Percentiles rank a stretch among this genome's conserved stretches.
Conservation (phyloP, 2,329 filamentous ascomycete species). For the Microdochium nivale region DNA sequence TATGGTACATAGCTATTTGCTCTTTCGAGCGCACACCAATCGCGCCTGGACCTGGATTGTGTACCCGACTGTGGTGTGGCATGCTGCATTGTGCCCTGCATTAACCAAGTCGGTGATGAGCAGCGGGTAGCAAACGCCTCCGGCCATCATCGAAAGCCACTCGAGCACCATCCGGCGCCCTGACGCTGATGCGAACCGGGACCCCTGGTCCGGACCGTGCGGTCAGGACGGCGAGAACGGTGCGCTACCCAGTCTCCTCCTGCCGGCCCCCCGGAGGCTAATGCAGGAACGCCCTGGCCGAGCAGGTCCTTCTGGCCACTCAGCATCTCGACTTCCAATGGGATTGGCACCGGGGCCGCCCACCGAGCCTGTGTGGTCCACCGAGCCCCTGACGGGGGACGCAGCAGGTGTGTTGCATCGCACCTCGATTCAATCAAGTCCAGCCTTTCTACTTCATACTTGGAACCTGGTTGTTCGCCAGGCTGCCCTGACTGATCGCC, state of each 20-base stretch:
- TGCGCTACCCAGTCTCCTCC: no score
- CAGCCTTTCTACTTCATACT: background rate
- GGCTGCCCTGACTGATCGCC: background rate
- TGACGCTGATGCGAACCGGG: background rate
- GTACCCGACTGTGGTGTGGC: no score
- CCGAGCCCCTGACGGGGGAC: background rate
- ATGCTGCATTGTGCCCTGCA: background rate
- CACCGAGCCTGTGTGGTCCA: background rate
- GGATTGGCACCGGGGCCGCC: background rate
- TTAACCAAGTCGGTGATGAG: background rate
- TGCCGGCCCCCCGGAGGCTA: background rate
- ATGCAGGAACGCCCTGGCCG: background rate
- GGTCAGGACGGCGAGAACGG: no score
- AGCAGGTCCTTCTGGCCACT: background rate
- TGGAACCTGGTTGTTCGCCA: background rate
- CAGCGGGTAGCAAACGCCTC: background rate
- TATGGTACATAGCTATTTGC: background rate
- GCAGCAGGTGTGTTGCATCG: background rate
- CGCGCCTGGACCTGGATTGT: no score
- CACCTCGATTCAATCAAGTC: background rate
- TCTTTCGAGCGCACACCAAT: no score
- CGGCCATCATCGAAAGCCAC: background rate
- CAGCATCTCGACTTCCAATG: background rate
- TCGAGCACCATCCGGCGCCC: background rate
- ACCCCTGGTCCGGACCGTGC: background rate